Percentiles rank a stretch among this genome's conserved stretches.
phyloP scores from a whole-genome alignment of 2,329 filamentous ascomycete species.

The Neofusicoccum parvum region DNA sequence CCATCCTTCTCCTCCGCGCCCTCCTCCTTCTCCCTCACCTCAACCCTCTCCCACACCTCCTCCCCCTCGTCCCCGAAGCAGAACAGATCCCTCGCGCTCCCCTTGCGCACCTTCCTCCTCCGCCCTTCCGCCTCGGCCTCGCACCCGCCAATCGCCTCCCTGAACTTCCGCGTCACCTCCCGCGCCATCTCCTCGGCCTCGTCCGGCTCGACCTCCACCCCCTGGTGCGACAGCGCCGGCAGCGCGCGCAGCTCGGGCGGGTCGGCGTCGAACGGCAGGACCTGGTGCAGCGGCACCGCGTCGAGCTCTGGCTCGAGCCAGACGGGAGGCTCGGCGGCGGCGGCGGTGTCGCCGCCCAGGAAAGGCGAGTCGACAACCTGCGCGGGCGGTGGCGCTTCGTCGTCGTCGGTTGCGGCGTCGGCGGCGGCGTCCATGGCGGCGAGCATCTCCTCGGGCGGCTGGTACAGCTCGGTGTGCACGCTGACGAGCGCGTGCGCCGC shows the following conservation, averaged over 20 bases:
- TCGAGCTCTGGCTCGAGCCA: slow-evolving; percentile 25
- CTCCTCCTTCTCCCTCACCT: neutral
- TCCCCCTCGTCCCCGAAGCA: slow-evolving; percentile 53
- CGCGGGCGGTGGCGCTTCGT: too few species aligned
- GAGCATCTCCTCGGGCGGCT: slow-evolving; percentile 68
- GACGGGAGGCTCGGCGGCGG: neutral
- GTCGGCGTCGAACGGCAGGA: slow-evolving; percentile 42
- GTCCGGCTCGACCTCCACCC: slow-evolving; percentile 50
- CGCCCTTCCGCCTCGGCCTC: slow-evolving; percentile 33
- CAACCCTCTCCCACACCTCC: slow-evolving; percentile 9
- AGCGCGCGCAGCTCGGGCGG: slow-evolving; percentile 45
- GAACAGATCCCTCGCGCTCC: slow-evolving; percentile 64
- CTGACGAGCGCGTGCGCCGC: slow-evolving; percentile 61
- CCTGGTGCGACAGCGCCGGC: slow-evolving; percentile 66
- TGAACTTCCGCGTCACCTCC: slow-evolving; percentile 62
- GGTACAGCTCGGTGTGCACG: slow-evolving; percentile 75
- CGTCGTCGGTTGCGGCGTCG: too few species aligned
- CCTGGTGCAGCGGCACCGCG: neutral
- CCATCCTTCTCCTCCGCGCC: neutral
- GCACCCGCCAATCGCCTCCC: slow-evolving; percentile 69
- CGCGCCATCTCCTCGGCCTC: slow-evolving; percentile 49
- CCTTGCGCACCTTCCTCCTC: slow-evolving; percentile 36
- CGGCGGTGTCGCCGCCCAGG: neutral
- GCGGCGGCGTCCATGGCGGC: slow-evolving; percentile 8
- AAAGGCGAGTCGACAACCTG: slow-evolving; percentile 1